Conservation (phyloP, 331 rosid genomes). For the Telfairia occidentalis region DNA sequence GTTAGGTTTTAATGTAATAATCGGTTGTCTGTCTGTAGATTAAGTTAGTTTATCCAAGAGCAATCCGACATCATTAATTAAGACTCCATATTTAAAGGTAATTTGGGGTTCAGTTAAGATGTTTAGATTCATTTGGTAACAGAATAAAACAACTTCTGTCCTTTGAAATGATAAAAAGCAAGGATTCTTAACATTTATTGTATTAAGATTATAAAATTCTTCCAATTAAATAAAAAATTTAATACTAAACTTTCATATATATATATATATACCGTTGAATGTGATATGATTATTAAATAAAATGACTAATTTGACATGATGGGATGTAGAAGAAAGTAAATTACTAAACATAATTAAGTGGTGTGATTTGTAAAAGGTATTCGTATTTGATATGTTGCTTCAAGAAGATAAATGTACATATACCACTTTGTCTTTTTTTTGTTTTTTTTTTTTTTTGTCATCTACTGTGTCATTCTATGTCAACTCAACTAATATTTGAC, state of each 20-base stretch:
- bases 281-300: background rate
- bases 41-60: slow-evolving; percentile 1
- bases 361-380: no score
- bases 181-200: background rate
- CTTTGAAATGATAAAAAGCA: background rate
- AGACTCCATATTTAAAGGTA: background rate
- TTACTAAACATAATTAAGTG: no score
- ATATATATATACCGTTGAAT: no score
- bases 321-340: no score
- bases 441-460: no score
- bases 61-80: background rate
- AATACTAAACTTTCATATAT: no score
- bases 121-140: slow-evolving; percentile 15
- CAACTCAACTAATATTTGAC: no score
- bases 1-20: slow-evolving; percentile 1
- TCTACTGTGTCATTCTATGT: no score
- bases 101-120: background rate
- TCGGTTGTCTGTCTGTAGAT: background rate
- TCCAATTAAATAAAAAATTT: background rate
- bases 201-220: background rate
- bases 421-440: no score
- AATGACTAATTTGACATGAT: background rate
- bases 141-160: slow-evolving; percentile 7
- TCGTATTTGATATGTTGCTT: no score
- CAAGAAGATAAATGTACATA: no score